Base-by-base conservation (phyloP, 495 filamentous ascomycete species). In the Podospora appendiculata region DNA sequence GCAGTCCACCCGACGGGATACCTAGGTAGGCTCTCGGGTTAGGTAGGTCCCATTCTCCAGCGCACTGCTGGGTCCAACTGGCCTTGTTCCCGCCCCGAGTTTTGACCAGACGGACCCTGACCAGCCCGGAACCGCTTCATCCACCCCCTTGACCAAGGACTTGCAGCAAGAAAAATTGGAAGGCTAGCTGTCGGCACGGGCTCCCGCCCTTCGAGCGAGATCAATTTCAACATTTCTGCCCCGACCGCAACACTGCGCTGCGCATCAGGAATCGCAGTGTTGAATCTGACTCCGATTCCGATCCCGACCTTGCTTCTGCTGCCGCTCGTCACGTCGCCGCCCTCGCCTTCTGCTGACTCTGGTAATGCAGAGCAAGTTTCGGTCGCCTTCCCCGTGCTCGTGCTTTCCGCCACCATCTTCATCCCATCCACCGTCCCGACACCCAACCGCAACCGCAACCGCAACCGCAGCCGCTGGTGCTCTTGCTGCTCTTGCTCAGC, bases 401-500 rank as follows among this genome's bases (percentile, higher is more conserved):
- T 38, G 10, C 36, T 38, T 38, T 38, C 36, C 36, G 36, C 13
- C 36, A 38, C 13, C 36, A 38, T 8, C 36, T 38, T 8, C 36
- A 38, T 38, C 36, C 36, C 36, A 13, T 38, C 36, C 36, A 10
- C 36, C 9, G 36, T 13, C 10, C 36, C 36, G 10, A 13, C 2
- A 13, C 8, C 36, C 36, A 2, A 13, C 25, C 25, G 25, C 25
- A 25, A 25, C 25, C 25, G 25, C 25, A 25, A 25, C 25, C 25
- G 25, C 25, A 25, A 25, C 25, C 36, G 8, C 7, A 38, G 7
- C 36, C 8, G 36, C 36, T 13, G 10, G 9, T 38, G 36, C 36
- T 13, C 47, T n/a, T 48, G 32, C 46, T 48, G 18, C 46, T 51
- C 57, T 35, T 51, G 52, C 48, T 34, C 25, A 25, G 25, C 5